phyloP scores from a whole-genome alignment of 2,329 filamentous ascomycete species.

The Neopestalotiopsis sp. region DNA sequence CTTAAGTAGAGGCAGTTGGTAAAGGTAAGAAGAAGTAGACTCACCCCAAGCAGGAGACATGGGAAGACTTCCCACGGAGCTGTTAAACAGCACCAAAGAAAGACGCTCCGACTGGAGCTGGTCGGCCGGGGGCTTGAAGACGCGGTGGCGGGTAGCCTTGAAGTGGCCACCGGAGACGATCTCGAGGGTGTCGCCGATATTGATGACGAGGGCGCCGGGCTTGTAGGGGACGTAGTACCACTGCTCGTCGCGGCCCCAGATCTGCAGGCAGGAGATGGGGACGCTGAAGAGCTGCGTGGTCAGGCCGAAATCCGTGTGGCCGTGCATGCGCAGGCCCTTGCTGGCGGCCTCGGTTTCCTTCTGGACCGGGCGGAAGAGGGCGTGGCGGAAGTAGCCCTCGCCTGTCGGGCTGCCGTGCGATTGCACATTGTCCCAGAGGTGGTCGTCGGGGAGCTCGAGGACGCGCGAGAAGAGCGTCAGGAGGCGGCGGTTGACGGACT shows the following conservation, averaged over 20 bases:
- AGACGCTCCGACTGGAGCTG: constrained; percentile 10
- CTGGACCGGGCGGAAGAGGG: constrained; percentile 8
- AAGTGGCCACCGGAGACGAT: constrained; percentile 13
- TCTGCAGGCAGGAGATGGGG: constrained; percentile 14
- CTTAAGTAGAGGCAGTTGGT: background rate
- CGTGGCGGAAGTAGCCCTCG: constrained; percentile 16
- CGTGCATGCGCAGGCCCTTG: constrained; percentile 14
- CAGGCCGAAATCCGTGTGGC: constrained; percentile 12
- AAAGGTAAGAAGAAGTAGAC: background rate
- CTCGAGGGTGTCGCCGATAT: constrained; percentile 14
- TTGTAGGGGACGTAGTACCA: constrained; percentile 16
- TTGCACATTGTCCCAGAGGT: constrained; percentile 12
- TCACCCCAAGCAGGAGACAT: constrained; percentile 4
- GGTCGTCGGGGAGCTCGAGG: constrained; percentile 11
- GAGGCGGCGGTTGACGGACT: constrained; percentile 9
- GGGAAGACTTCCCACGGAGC: constrained; percentile 5
- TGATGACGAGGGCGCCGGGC: constrained; percentile 14
- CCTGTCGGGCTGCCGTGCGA: constrained; percentile 14
- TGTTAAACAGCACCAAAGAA: constrained; percentile 8
- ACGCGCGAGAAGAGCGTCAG: constrained; percentile 13
- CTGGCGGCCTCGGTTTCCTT: background rate
- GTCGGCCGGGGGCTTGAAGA: constrained; percentile 14
- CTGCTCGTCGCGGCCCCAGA: constrained; percentile 17
- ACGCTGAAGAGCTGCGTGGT: constrained; percentile 6
- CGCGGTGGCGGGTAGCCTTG: constrained; percentile 15